Evolutionary conservation across 768 basidiomycete species (phyloP).

Genomic region (Tricholoma flavovirens): DNA sequence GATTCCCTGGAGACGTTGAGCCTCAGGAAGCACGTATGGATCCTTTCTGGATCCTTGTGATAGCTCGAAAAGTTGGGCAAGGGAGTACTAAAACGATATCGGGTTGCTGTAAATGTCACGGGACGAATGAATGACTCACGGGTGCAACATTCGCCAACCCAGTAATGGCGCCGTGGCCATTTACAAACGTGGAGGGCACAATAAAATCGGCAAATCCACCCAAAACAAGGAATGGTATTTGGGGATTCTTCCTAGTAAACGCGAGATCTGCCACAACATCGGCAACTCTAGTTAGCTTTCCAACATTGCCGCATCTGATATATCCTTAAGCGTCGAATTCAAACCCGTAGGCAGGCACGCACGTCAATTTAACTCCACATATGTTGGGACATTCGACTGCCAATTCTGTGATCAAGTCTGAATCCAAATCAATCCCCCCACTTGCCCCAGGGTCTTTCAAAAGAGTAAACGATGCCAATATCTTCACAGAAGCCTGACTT

Average conservation of each 20-base stretch:
- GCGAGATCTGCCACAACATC: constrained; percentile 52
- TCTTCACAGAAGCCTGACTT: constrained; percentile 22
- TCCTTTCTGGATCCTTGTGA: constrained; percentile 51
- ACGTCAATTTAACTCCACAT: constrained; percentile 88
- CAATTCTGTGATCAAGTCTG: constrained; percentile 78
- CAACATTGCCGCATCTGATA: constrained; percentile 81
- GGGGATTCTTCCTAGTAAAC: constrained; percentile 60
- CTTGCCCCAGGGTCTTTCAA: constrained; percentile 74
- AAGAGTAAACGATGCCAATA: constrained; percentile 5
- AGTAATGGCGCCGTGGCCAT: constrained; percentile 85
- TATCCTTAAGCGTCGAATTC: constrained; percentile 3
- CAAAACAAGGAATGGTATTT: constrained; percentile 74
- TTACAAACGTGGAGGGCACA: constrained; percentile 62
- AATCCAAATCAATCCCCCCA: constrained; percentile 88
- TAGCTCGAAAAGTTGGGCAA: constrained; percentile 58
- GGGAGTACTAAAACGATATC: constrained; percentile 39
- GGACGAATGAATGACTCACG: constrained; percentile 31
- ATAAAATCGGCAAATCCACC: constrained; percentile 87
- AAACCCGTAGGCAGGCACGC: constrained; percentile 22
- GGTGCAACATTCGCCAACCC: constrained; percentile 84
- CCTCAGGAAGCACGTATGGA: constrained; percentile 54
- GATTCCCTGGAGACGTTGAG: constrained; percentile 73
- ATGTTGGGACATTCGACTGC: constrained; percentile 73
- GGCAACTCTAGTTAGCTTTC: constrained; percentile 83
- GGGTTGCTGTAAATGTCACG: neutral